phyloP scores from a whole-genome alignment of 257 asterid species.

The Solanum ossicruentum region DNA sequence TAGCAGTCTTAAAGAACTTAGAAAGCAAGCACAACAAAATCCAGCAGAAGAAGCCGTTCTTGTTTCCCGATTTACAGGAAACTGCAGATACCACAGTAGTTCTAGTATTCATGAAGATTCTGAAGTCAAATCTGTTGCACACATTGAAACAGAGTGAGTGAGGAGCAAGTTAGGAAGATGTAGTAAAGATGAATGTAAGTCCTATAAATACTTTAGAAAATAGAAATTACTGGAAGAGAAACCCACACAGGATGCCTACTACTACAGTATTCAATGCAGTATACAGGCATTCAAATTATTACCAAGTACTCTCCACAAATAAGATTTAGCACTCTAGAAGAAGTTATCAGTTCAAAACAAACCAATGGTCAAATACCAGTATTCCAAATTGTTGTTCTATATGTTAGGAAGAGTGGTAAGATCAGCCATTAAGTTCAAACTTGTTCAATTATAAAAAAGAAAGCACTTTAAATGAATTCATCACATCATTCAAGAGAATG shows the following conservation, averaged over 20 bases:
- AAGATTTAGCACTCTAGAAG: background rate
- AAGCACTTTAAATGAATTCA: background rate
- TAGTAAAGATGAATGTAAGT: background rate
- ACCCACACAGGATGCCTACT: background rate
- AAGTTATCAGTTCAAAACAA: background rate
- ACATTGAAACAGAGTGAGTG: background rate
- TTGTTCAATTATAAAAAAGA: background rate
- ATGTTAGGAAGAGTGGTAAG: background rate
- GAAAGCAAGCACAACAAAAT: conserved; percentile 31
- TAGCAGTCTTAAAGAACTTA: conserved; percentile 18
- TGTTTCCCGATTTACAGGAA: conserved; percentile 57
- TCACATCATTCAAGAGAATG: background rate
- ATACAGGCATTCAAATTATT: background rate
- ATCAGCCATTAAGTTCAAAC: background rate
- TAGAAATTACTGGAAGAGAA: background rate
- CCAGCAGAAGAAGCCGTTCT: conserved; percentile 40
- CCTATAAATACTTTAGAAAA: background rate
- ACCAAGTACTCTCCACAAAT: background rate
- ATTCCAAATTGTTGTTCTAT: background rate
- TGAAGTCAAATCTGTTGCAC: background rate
- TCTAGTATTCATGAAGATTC: conserved; percentile 13
- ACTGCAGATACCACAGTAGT: conserved; percentile 6
- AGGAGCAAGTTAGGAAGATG: background rate
- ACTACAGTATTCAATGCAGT: background rate
- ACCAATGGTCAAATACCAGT: background rate